Conservation (phyloP, 441 rosid species). For the Corymbia calophylla region DNA sequence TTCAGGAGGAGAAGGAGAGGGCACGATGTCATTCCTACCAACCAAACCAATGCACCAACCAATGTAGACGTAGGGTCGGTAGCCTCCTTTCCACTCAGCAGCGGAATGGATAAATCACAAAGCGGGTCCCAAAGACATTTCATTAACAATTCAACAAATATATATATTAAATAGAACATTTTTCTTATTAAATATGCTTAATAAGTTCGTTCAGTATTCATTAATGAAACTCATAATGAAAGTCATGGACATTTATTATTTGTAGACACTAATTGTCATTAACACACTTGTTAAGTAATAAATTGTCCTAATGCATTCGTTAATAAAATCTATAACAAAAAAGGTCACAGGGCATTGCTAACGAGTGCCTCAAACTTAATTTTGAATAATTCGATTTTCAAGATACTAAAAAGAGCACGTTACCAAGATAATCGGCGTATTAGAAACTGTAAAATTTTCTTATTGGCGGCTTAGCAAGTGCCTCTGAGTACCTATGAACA, state of each 20-base stretch:
- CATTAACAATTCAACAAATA: background rate
- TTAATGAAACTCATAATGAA: background rate
- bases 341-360: too few relatives aligned
- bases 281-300: too few relatives aligned
- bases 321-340: too few relatives aligned
- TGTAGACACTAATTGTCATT: too few relatives aligned
- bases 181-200: background rate
- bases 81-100: background rate
- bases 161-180: background rate
- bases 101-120: background rate
- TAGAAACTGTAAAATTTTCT: too few relatives aligned
- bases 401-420: too few relatives aligned
- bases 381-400: too few relatives aligned
- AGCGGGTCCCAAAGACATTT: background rate
- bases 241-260: background rate
- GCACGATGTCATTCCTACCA: background rate
- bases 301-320: background rate
- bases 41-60: background rate
- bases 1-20: background rate
- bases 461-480: too few relatives aligned
- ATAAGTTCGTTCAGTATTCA: background rate
- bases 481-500: too few relatives aligned
- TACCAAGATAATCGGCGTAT: too few relatives aligned
- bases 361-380: too few relatives aligned
- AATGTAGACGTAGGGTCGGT: too few relatives aligned